A percentile compares a stretch with the other conserved stretches of the same genome.
Conservation (phyloP, 257 asterid species). For the Primulina huaijiensis region DNA sequence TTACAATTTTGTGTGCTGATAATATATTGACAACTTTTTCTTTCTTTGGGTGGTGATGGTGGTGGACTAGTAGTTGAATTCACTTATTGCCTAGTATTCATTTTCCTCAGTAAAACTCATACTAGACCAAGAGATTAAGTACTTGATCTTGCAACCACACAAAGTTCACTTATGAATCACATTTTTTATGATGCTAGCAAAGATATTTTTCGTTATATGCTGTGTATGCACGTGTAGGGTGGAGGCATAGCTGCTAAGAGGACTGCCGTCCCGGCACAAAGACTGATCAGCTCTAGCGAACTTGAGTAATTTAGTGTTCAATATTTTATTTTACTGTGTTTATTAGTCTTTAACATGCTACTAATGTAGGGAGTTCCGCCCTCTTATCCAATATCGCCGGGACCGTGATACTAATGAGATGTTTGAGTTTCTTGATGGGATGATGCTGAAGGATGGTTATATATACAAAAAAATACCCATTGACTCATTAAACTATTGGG, state of each 20-base stretch:
- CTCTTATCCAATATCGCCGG: conserved; percentile 78
- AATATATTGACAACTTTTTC: neutral
- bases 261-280: conserved; percentile 69
- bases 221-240: conserved; percentile 47
- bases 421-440: conserved; percentile 83
- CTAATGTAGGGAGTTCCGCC: conserved; percentile 76
- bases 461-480: conserved; percentile 69
- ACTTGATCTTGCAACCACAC: neutral
- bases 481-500: conserved; percentile 80
- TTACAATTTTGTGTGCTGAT: neutral
- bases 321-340: conserved; percentile 16
- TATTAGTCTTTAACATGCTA: conserved; percentile 15
- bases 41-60: neutral
- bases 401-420: conserved; percentile 75
- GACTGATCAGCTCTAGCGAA: conserved; percentile 87
- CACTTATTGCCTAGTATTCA: neutral
- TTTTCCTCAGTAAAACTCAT: conserved; percentile 5
- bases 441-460: conserved; percentile 94
- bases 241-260: conserved; percentile 76
- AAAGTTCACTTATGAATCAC: conserved; percentile 1
- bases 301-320: conserved; percentile 63
- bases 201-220: conserved; percentile 17
- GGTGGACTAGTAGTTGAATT: neutral
- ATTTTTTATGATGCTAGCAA: conserved; percentile 15
- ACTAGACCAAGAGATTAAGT: neutral